Conservation (phyloP, 257 asterid genomes). For the Handroanthus guayacan region DNA sequence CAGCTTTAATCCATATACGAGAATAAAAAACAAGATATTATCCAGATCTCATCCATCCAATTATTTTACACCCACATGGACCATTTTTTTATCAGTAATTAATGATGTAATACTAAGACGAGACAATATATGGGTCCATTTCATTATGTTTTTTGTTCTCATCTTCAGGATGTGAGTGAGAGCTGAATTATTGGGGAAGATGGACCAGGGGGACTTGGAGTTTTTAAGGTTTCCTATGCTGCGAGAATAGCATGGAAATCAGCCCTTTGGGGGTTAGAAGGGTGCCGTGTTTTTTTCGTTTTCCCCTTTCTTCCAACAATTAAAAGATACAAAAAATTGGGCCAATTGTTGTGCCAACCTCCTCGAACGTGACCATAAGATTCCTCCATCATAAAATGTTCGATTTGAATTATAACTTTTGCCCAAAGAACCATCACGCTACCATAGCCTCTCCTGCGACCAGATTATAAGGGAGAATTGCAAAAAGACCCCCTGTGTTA, state of each 20-base stretch:
- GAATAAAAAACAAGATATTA: neutral
- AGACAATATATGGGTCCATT: neutral
- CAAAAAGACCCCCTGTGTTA: too few species aligned
- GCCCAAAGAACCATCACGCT: too few species aligned
- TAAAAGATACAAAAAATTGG: too few species aligned
- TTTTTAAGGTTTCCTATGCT: neutral
- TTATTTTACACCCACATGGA: slow-evolving; percentile 30
- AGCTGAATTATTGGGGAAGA: neutral
- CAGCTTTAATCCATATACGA: slow-evolving; percentile 20
- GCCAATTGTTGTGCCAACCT: too few species aligned
- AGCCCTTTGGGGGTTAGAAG: neutral
- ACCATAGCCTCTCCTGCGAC: too few species aligned
- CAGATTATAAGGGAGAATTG: too few species aligned
- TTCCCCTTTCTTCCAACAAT: too few species aligned
- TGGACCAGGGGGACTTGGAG: neutral
- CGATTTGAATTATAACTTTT: too few species aligned
- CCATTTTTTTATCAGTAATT: slow-evolving; percentile 8
- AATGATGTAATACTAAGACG: slow-evolving; percentile 9
- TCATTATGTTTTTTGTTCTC: neutral
- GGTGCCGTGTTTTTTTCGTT: too few species aligned
- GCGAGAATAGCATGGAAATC: neutral
- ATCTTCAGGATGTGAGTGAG: neutral
- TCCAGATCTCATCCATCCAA: slow-evolving; percentile 34
- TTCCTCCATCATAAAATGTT: too few species aligned
- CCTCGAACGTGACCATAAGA: too few species aligned